Evolutionary conservation across 78 protist genomes (phyloP).

Genomic region (Dictyostelium purpureum): DNA sequence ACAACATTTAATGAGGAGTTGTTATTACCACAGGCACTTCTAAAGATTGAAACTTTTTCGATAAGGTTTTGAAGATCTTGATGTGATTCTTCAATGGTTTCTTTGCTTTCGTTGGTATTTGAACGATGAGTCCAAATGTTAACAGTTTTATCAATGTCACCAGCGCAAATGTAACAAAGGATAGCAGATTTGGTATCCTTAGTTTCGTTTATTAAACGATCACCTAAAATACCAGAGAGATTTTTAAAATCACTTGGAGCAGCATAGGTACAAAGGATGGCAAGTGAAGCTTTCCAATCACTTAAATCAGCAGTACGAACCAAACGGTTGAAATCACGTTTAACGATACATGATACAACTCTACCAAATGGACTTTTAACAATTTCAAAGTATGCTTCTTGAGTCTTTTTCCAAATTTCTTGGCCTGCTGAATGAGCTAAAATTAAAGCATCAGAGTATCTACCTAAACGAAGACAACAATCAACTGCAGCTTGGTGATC

Average conservation of each 20-base stretch:
- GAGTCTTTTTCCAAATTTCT: slow-evolving; percentile 75
- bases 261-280: slow-evolving; percentile 82
- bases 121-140: slow-evolving; percentile 71
- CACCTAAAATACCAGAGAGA: slow-evolving; percentile 75
- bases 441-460: slow-evolving; percentile 87
- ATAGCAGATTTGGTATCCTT: slow-evolving; percentile 71
- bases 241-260: slow-evolving; percentile 61
- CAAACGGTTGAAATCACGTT: slow-evolving; percentile 59
- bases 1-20: slow-evolving; percentile 5
- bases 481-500: slow-evolving; percentile 83
- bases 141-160: slow-evolving; percentile 76
- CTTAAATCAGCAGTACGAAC: slow-evolving; percentile 31
- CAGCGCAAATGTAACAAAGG: slow-evolving; percentile 90
- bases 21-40: slow-evolving; percentile 13
- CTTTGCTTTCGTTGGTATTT: not conserved
- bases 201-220: slow-evolving; percentile 67
- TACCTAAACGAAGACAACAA: slow-evolving; percentile 76
- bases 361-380: slow-evolving; percentile 44
- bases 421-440: slow-evolving; percentile 78
- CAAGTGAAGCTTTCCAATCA: slow-evolving; percentile 83
- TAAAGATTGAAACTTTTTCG: slow-evolving; percentile 62
- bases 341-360: slow-evolving; percentile 60
- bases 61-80: slow-evolving; percentile 39
- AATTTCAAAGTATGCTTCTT: slow-evolving; percentile 42
- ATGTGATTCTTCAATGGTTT: not conserved